Conservation (phyloP, 148 eudicot genomes). For the Rhododendron ovatum region DNA sequence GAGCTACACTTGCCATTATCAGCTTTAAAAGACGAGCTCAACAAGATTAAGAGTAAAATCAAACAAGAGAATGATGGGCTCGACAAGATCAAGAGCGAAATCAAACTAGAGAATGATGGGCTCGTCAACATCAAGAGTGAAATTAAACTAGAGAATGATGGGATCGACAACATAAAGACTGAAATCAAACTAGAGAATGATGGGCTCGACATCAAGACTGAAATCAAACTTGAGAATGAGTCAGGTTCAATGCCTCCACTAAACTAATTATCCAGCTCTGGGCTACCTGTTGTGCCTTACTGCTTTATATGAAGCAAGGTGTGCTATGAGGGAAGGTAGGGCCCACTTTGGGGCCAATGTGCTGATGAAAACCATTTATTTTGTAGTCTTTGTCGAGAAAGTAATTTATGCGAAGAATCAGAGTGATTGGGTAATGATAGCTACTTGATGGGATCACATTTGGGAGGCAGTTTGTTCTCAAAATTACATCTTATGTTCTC, state of each 20-base stretch:
- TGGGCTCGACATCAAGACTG: not conserved
- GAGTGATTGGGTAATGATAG: not conserved
- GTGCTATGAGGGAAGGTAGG: not conserved
- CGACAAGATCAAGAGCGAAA: not conserved
- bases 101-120: not conserved
- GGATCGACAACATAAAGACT: not conserved
- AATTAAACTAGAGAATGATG: not conserved
- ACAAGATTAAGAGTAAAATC: not conserved
- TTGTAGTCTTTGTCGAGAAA: not conserved
- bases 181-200: not conserved
- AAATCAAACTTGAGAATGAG: not conserved
- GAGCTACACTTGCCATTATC: not conserved
- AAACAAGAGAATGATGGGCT: not conserved
- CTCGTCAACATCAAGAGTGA: not conserved
- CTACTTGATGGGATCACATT: not conserved
- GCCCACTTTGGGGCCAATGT: not conserved
- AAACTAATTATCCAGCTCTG: not conserved
- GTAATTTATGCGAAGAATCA: not conserved
- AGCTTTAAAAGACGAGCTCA: not conserved
- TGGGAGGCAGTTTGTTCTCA: not conserved
- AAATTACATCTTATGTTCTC: not conserved
- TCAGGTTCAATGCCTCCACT: not conserved
- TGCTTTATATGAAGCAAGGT: not conserved
- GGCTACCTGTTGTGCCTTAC: not conserved
- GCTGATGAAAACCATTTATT: not conserved